These are phyloP conservation scores for Crotalaria pallida DNA, from an alignment of 306 rosid species.

Conservation along the genomic window DNA sequence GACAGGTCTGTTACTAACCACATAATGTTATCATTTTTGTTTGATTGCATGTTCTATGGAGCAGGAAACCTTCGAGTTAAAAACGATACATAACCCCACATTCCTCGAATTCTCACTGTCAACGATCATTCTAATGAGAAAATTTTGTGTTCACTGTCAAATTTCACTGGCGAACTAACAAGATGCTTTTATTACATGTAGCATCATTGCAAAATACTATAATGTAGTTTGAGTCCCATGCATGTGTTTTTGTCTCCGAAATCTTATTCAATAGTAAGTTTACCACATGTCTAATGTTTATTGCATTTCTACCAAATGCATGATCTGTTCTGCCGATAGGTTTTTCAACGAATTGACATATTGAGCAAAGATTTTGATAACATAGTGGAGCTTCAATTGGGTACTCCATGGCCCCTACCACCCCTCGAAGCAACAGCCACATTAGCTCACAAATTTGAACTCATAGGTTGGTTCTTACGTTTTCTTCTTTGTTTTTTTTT, in stretches of 20 bases:
- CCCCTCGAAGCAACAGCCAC: slow-evolving; percentile 75
- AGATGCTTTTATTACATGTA: no score
- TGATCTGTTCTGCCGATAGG: slow-evolving; percentile 39
- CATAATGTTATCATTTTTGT: background rate
- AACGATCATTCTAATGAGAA: no score
- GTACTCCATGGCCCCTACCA: slow-evolving; percentile 88
- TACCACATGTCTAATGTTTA: background rate
- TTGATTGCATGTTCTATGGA: background rate
- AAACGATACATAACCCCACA: background rate
- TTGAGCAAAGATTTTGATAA: slow-evolving; percentile 85
- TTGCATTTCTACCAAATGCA: background rate
- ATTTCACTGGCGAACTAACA: no score
- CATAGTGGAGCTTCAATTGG: slow-evolving; percentile 78
- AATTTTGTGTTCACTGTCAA: no score
- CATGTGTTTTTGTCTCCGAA: no score
- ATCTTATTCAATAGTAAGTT: background rate
- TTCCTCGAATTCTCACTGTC: no score
- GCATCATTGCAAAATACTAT: no score
- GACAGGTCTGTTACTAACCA: slow-evolving; percentile 57
- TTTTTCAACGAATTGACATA: slow-evolving; percentile 84
- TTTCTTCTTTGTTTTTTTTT: background rate
- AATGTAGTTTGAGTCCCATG: no score
- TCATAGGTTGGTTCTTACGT: slow-evolving; percentile 52
- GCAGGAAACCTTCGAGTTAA: background rate
- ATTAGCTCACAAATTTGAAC: slow-evolving; percentile 92